A percentile compares a stretch with the other conserved stretches of the same genome.
Evolutionary conservation across 345 rosid species (phyloP).

Genomic region (Viola odorata): DNA sequence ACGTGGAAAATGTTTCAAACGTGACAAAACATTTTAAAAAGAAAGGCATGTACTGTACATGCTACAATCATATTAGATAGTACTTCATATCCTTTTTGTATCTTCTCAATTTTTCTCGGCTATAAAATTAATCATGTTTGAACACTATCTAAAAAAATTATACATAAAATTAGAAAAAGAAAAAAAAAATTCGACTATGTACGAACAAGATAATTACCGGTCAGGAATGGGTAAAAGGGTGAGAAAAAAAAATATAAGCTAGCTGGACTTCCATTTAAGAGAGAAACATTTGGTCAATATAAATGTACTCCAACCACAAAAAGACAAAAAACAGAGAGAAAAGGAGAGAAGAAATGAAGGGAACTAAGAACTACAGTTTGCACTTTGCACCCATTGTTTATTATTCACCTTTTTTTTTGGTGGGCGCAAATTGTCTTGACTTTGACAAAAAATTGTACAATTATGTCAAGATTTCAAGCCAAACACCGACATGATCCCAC

Average conservation of each 20-base stretch:
- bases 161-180: no score
- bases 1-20: conserved; percentile 11
- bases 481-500: conserved; percentile 11
- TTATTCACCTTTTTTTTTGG: conserved; percentile 4
- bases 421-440: conserved; percentile 22
- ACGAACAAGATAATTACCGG: background rate
- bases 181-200: background rate
- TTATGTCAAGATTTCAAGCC: background rate
- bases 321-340: background rate
- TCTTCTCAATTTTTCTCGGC: no score
- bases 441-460: conserved; percentile 2
- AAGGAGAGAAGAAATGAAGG: background rate
- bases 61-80: no score
- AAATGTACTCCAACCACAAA: background rate
- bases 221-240: background rate
- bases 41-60: no score
- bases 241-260: no score
- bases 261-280: background rate
- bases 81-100: no score
- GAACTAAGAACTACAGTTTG: background rate
- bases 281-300: conserved; percentile 4
- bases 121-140: no score
- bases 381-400: conserved; percentile 6
- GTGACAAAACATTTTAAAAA: conserved; percentile 1
- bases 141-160: no score